Percentiles rank a stretch among this genome's conserved stretches.
Evolutionary conservation across 306 rosid species (phyloP).

Genomic region (Ceratonia siliqua): DNA sequence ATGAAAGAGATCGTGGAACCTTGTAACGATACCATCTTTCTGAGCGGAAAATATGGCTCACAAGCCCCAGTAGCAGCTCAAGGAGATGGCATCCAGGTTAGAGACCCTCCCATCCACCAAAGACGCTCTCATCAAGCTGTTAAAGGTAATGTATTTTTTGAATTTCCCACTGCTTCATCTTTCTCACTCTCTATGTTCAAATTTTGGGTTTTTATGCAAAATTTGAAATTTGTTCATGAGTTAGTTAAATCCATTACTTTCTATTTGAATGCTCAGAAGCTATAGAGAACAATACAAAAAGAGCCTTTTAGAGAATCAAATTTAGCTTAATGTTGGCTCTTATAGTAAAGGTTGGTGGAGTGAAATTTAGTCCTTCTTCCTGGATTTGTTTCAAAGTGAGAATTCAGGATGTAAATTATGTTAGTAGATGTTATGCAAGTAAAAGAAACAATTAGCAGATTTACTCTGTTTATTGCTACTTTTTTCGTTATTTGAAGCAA

Average conservation of each 20-base stretch:
- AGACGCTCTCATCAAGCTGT: constrained; percentile 79
- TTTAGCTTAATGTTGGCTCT: constrained; percentile 27
- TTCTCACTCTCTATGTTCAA: background rate
- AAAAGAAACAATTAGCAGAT: constrained; percentile 20
- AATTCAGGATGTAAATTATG: background rate
- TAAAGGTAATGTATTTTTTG: constrained; percentile 64
- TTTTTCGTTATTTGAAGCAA: constrained; percentile 21
- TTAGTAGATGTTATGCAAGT: background rate
- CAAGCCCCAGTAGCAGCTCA: constrained; percentile 74
- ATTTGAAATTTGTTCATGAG: background rate
- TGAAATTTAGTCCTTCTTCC: background rate
- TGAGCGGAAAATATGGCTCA: constrained; percentile 52
- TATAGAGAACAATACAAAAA: background rate
- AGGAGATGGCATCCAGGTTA: constrained; percentile 97
- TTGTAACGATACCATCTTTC: constrained; percentile 42
- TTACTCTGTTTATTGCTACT: constrained; percentile 16
- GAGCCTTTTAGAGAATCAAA: background rate
- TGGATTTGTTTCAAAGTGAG: constrained; percentile 3
- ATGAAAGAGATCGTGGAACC: constrained; percentile 45
- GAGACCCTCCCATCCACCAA: constrained; percentile 68
- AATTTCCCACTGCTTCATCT: constrained; percentile 20
- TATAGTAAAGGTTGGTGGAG: background rate
- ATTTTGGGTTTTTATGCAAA: background rate
- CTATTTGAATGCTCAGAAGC: constrained; percentile 34
- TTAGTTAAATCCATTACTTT: constrained; percentile 31